Conservation (phyloP, 352 stramenopile genomes). For the Globisporangium megalacanthum region DNA sequence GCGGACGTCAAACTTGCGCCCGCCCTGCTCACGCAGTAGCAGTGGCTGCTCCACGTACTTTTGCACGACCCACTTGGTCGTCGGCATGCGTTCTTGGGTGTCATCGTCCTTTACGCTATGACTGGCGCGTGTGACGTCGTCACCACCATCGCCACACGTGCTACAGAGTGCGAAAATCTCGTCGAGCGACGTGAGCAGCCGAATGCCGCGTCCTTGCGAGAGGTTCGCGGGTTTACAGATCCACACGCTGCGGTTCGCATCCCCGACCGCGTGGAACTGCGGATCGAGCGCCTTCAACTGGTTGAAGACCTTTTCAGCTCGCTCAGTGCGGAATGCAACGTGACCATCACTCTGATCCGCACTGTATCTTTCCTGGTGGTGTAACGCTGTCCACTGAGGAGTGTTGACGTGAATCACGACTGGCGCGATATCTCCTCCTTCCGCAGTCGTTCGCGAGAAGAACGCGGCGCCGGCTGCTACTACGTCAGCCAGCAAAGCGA, state of each 20-base stretch:
- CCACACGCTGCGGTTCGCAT: conserved; percentile 43
- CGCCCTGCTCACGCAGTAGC: conserved; percentile 35
- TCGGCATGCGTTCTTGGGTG: too few relatives aligned
- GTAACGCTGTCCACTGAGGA: too few relatives aligned
- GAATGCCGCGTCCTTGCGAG: conserved; percentile 68
- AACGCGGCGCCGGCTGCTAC: conserved; percentile 1
- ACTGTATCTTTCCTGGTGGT: too few relatives aligned
- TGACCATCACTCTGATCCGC: too few relatives aligned
- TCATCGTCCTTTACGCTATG: too few relatives aligned
- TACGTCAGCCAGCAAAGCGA: conserved; percentile 4
- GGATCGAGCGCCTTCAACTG: conserved; percentile 25
- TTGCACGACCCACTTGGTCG: conserved; percentile 72
- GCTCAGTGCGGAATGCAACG: too few relatives aligned
- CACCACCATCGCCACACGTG: neutral
- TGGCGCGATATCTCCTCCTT: too few relatives aligned
- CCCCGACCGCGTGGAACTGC: conserved; percentile 34
- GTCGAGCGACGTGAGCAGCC: conserved; percentile 34
- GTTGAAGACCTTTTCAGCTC: conserved; percentile 16
- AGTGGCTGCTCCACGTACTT: conserved; percentile 87
- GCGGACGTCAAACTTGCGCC: conserved; percentile 81
- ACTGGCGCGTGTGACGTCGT: neutral
- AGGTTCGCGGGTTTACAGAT: conserved; percentile 78
- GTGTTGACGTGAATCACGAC: conserved; percentile 1
- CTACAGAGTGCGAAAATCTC: conserved; percentile 20
- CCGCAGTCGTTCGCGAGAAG: conserved; percentile 2